A percentile compares a stretch with the other conserved stretches of the same genome.
Evolutionary conservation across 768 basidiomycete genomes (phyloP).

Genomic region (Kwoniella dendrophila): DNA sequence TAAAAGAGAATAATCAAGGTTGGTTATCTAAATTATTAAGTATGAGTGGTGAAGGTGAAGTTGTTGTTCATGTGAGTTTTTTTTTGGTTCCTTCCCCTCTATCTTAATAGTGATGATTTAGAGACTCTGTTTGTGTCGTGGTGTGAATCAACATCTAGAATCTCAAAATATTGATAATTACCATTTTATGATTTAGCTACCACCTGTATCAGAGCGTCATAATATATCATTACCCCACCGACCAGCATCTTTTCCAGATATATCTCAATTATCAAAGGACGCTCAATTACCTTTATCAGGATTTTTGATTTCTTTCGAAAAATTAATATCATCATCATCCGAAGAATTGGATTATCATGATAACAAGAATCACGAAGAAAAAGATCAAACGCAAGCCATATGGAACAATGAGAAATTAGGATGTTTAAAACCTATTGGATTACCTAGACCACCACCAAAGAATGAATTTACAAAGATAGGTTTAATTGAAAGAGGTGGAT

Average conservation of each 20-base stretch:
- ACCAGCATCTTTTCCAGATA: constrained; percentile 48
- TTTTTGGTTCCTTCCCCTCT: background rate
- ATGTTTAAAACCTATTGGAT: constrained; percentile 31
- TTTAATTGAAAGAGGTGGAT: constrained; percentile 82
- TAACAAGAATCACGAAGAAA: too few species aligned
- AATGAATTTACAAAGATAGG: constrained; percentile 63
- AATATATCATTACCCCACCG: constrained; percentile 52
- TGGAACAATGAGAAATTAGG: constrained; percentile 16
- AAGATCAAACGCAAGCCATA: too few species aligned
- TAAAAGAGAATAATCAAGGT: constrained; percentile 11
- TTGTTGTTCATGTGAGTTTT: constrained; percentile 39
- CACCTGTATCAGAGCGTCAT: background rate
- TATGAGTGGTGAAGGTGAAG: constrained; percentile 46
- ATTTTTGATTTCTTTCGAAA: constrained; percentile 29
- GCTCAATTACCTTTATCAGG: constrained; percentile 43
- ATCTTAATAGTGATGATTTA: background rate
- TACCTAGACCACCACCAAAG: constrained; percentile 21
- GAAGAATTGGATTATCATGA: too few species aligned
- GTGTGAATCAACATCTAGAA: too few species aligned
- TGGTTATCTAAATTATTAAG: constrained; percentile 38
- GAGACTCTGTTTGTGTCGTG: too few species aligned
- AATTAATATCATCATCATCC: constrained; percentile 8
- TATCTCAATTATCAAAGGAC: constrained; percentile 18
- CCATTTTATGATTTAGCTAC: background rate
- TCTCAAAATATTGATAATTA: background rate